Evolutionary conservation across 768 basidiomycete genomes (phyloP), one percentile per base, ranked within the genome.

Genomic region (Naganishia kalamii): DNA sequence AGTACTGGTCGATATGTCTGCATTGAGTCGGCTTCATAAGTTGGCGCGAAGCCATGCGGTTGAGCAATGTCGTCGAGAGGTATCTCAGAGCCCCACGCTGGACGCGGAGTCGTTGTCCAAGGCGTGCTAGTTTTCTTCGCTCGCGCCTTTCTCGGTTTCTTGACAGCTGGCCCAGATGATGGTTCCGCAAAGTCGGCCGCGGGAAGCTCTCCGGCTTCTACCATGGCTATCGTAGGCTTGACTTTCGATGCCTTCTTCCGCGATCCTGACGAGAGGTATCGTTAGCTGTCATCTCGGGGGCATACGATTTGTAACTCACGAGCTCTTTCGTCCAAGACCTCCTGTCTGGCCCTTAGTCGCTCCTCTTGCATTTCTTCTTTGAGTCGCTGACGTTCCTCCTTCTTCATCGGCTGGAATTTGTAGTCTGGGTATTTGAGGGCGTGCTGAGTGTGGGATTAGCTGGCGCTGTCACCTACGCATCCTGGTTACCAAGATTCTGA

Each of bases 391-490:
- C 74, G 74, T 30, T 75, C 76, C 8, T 74, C 71, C 47, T 70
- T 72, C 17, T 70, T 68, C 65, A 73, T 60, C 27, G 76, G 76
- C 60, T 77, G 76, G 46, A 74, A 77, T 64, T 77, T 77, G 72
- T 77, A 77, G 13, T 68, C 71, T 3, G 76, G 76, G 50, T 69
- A 75, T 35, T 70, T 69, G 19, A 66, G 57, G 57, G 71, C 65
- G 65, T 77, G 76, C 75, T 77, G 37, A 5, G 3, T 32, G 21
- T 21, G 23, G 25, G 30, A 13, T 3, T 8, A 48, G 12, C 27
- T 35, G n/a, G 46, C 12, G 2, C 17, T 1, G 43, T 21, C 6
- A 29, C 48, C 40, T 48, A 7, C 23, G n/a, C 12, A 52, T 1
- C 13, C 21, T 35, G 23, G n/a, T n/a, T n/a, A n/a, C n/a, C n/a